Base-by-base conservation (phyloP, 305 asterid genomes). In the Solanum aculeatissimum region DNA sequence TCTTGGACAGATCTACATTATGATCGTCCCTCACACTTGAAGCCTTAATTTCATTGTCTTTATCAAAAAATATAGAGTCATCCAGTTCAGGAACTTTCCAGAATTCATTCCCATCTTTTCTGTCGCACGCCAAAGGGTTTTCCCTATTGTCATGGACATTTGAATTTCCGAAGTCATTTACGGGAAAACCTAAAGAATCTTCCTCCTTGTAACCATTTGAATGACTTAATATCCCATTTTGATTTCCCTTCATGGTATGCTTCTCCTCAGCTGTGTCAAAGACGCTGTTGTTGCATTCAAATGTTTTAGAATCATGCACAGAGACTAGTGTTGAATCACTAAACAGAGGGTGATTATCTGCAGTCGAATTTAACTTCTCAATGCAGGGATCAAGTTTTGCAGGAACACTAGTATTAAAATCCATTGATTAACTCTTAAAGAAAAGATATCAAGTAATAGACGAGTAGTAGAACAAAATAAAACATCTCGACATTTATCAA, bases 231-330 rank as follows among this genome's bases (percentile, higher is more conserved):
- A 71, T 85, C 65, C 55, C 84, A 9, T 80, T 51, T 66, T 77
- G 89, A 68, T 74, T 87, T 87, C 90, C 97, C 83, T 87, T 92
- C 97, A 93, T 91, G 16, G 70, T 89, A 86, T 85, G 84, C 87
- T 87, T 90, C 85, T 69, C 88, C 75, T 88, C 92, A 80, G 85
- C 89, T 66, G 85, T 42, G 90, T 90, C 89, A 58, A 84, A 81
- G 84, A 66, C 93, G 83, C 96, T 91, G 93, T 81, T 57, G 72
- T 70, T 55, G 58, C 84, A 88, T 85, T 86, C 75, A 88, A 86
- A 89, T 84, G 78, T 83, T 82, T 85, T 80, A 87, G 83, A 83
- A 84, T 66, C 84, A 27, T 54, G 78, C 42, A 80, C 47, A 54
- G 80, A 70, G 42, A 54, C 71, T 45, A 54, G 72, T 75, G 42